Percentiles rank a stretch among this genome's conserved stretches.
phyloP scores from a whole-genome alignment of 345 rosid genomes.

The Diplotaxis tenuifolia region DNA sequence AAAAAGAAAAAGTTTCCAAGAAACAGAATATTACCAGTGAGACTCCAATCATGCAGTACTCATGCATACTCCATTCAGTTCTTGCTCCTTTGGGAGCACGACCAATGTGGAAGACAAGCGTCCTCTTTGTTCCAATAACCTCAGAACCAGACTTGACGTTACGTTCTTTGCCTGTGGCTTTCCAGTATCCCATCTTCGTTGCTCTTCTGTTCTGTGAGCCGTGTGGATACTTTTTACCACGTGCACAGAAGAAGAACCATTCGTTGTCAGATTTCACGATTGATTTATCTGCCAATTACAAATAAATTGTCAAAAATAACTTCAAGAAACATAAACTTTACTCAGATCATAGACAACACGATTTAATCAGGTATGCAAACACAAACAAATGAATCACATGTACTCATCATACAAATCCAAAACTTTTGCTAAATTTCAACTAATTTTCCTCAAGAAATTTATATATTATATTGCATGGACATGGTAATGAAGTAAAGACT shows the following conservation, averaged over 20 bases:
- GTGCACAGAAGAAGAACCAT: conserved; percentile 86
- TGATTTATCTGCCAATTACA: conserved; percentile 47
- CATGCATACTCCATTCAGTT: conserved; percentile 92
- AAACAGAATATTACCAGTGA: conserved; percentile 48
- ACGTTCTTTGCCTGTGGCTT: conserved; percentile 92
- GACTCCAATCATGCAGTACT: conserved; percentile 59
- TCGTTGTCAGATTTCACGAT: conserved; percentile 63
- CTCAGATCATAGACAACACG: conserved; percentile 5
- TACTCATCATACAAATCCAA: too few species aligned
- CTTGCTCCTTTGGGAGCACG: conserved; percentile 90
- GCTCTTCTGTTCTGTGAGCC: conserved; percentile 88
- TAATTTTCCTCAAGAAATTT: not conserved
- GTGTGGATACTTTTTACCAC: conserved; percentile 86
- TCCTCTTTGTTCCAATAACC: conserved; percentile 82
- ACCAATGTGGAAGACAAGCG: conserved; percentile 83
- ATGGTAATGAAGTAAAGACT: too few species aligned
- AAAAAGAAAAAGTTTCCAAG: not conserved
- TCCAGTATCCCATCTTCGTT: conserved; percentile 84
- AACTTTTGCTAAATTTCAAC: too few species aligned
- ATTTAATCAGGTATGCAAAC: too few species aligned
- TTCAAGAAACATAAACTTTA: not conserved
- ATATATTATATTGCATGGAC: too few species aligned
- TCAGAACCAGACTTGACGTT: conserved; percentile 59
- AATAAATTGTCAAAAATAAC: not conserved
- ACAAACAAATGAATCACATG: too few species aligned